Evolutionary conservation across 257 asterid genomes (phyloP).

Genomic region (Phtheirospermum japonicum): DNA sequence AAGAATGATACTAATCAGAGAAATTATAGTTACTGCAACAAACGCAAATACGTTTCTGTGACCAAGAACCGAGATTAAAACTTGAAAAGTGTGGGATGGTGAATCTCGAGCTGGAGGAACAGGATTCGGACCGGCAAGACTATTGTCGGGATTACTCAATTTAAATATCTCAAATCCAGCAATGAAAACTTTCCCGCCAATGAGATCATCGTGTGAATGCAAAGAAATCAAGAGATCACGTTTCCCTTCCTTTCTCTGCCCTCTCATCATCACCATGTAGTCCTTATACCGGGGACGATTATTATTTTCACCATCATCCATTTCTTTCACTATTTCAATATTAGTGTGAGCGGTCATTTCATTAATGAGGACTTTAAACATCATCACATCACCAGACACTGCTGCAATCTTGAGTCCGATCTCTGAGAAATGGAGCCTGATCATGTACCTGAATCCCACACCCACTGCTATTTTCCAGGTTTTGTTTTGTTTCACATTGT

Average conservation of each 20-base stretch:
- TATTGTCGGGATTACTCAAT: neutral
- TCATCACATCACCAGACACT: neutral
- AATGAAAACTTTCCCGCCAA: neutral
- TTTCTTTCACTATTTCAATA: neutral
- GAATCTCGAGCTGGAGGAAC: neutral
- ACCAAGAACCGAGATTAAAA: neutral
- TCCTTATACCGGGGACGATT: neutral
- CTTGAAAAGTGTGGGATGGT: neutral
- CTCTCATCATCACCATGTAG: neutral
- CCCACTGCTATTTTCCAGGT: neutral
- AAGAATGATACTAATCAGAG: neutral
- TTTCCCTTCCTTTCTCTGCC: neutral
- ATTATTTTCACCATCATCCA: neutral
- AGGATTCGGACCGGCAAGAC: no score
- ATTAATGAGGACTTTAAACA: neutral
- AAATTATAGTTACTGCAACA: neutral
- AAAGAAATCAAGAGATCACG: neutral
- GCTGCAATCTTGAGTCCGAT: neutral
- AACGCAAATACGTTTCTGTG: neutral
- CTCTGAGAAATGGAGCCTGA: neutral
- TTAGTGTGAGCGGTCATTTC: neutral
- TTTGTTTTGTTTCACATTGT: neutral
- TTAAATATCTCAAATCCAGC: neutral
- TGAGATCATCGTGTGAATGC: neutral
- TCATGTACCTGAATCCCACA: constrained; percentile 10